Evolutionary conservation across 1,284 basidiomycete species (phyloP), one percentile per base, ranked within the genome.

Genomic region (Farysia itapuensis): DNA sequence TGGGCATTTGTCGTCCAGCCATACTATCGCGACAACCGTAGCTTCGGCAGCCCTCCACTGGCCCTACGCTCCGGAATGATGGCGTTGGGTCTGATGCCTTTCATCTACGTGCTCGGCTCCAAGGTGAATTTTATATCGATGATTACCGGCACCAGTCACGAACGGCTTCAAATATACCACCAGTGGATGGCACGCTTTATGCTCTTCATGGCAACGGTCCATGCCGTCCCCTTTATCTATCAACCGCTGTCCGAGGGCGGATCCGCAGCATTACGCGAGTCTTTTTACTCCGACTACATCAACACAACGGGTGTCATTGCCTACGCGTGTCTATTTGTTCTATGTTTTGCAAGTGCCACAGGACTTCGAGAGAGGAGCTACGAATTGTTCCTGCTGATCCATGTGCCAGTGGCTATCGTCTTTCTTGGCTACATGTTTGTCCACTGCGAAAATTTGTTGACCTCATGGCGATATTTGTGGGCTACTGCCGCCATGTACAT

Each of bases 81-180:
- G 43, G 61, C 69, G 2, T 35, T 57, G 9, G 72, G 64, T 4
- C 38, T 72, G n/a, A 49, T 72, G 37, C 72, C 72, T 1, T 72
- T 73, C 49, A 49, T 71, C 34, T 68, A 66, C 29, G 45, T 49
- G 6, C 43, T 65, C 4, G 61, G 53, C 1, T 44, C 53, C 20
- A 74, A 74, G 43, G 51, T 73, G 43, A 76, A 75, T 39, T 63
- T 67, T 22, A 60, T 76, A 19, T 56, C 67, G 8, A 25, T 67
- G 4, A 38, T 75, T 7, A 67, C 71, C 0, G 72, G 68, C 9
- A 39, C 66, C 14, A 58, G 60, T 13, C 67, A 73, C 20, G 69
- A 72, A 39, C 47, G 51, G 9, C 50, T 75, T 13, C 65, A 72
- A 35, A 43, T 75, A 11, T 76, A 68, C 36, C 74, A 76, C 36